Base-by-base conservation (phyloP, 2,329 filamentous ascomycete species). In the Cercospora zeae-maydis region DNA sequence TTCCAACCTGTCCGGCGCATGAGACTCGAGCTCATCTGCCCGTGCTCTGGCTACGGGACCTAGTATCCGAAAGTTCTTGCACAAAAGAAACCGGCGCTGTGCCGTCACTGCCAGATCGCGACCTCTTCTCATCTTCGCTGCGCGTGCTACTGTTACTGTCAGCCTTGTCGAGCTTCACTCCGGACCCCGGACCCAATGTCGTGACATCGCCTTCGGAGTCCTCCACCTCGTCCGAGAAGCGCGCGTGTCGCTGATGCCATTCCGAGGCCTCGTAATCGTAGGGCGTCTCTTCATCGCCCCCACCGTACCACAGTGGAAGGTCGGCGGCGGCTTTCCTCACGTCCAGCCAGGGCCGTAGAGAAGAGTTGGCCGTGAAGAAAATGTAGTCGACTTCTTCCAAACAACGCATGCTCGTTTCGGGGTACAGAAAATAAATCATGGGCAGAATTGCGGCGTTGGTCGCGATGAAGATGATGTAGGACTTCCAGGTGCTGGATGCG, bases 381-480 rank as follows among this genome's bases (percentile, higher is more conserved):
- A 90, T 87, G 64, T 84, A 80, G 70, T 90, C 88, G 75, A 90
- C 86, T 74, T 90, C 88, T 74, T 90, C 88, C 27, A 90, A 78
- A 21, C 73, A 76, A 37, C 72, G 68, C 62, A 80, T 81, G 4
- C 82, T 82, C 1, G 84, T 86, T 69, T 86, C 84, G 0, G 84
- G 84, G 72, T 84, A 86, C 77, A 86, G 84, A 75, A 85, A 84
- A 75, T 85, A 86, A 33, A 84, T 80, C 4, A 80, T 78, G 0
- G 84, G 84, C 14, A 85, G 76, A 55, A 68, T 67, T 14, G 60
- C 56, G 19, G 61, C 66, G 45, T 69, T 68, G 7, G 91, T 74
- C 10, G 86, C 82, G 13, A 83, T 90, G 72, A 93, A 93, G 67
- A 93, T 82, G 74, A 92, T 84, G 76, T 92, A 93, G 65, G 86